phyloP scores from a whole-genome alignment of 768 basidiomycete species.

The Mycena crocata region DNA sequence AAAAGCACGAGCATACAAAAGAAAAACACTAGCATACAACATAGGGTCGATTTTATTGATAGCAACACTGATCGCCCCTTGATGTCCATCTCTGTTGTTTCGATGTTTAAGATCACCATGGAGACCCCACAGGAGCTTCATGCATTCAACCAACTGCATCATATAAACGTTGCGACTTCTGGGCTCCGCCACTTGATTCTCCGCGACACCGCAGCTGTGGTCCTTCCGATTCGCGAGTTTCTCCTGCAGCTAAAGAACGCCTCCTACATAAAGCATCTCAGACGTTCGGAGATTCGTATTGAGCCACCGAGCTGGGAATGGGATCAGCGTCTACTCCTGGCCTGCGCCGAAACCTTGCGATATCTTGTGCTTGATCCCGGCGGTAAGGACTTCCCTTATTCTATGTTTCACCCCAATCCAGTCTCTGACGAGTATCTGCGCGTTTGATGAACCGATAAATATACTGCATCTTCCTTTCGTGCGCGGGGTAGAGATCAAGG shows the following conservation, averaged over 20 bases:
- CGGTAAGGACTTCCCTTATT: background rate
- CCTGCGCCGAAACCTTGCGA: conserved; percentile 5
- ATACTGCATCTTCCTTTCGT: conserved; percentile 12
- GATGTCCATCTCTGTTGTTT: conserved; percentile 2
- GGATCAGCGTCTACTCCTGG: conserved; percentile 5
- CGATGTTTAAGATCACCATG: background rate
- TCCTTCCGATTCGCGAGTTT: background rate
- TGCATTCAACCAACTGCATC: background rate
- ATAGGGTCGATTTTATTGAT: too few relatives aligned
- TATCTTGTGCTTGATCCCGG: conserved; percentile 8
- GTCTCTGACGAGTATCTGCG: background rate
- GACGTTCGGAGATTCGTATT: conserved; percentile 4
- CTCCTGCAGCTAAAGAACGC: background rate
- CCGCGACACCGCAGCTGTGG: background rate
- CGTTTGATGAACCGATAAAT: background rate
- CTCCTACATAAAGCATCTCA: background rate
- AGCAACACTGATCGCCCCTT: too few relatives aligned
- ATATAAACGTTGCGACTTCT: background rate
- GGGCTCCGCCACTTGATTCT: conserved; percentile 8
- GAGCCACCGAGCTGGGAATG: background rate
- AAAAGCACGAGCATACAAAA: too few relatives aligned
- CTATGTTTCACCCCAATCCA: background rate
- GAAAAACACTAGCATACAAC: too few relatives aligned
- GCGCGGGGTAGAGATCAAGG: background rate
- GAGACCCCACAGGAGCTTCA: background rate